Percentiles rank a stretch among this genome's conserved stretches.
Conservation (phyloP, 2,329 filamentous ascomycete genomes). For the Helotiales sp. region DNA sequence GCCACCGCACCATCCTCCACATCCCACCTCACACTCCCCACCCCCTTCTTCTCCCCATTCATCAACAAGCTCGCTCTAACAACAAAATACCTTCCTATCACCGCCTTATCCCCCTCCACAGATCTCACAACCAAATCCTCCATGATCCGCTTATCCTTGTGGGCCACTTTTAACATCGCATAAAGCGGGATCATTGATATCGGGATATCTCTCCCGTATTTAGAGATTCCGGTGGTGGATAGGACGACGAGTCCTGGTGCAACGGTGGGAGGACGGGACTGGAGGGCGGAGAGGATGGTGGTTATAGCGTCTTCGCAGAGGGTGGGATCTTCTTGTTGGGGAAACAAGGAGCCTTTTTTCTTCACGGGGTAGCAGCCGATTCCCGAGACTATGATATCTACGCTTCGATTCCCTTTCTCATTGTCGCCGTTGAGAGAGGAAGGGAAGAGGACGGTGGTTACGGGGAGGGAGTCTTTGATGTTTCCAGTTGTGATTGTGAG, state of each 20-base stretch:
- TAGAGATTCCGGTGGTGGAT: not conserved
- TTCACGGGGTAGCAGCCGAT: not conserved
- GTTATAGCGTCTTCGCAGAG: not conserved
- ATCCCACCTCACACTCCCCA: not conserved
- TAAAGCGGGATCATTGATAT: not conserved
- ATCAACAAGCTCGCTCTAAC: not conserved
- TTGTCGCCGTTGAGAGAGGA: too few relatives aligned
- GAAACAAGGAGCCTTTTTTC: not conserved
- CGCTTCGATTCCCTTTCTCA: too few relatives aligned
- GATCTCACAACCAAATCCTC: not conserved
- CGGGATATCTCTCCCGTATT: not conserved
- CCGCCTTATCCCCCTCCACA: not conserved
- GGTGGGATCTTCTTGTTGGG: not conserved
- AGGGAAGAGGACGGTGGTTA: not conserved
- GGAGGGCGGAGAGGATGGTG: not conserved
- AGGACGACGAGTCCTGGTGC: not conserved
- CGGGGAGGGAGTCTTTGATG: not conserved
- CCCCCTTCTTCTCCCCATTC: not conserved
- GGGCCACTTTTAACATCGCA: not conserved
- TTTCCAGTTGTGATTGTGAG: not conserved
- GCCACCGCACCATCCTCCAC: not conserved
- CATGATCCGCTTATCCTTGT: not conserved
- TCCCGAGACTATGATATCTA: not conserved
- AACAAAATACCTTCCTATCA: not conserved
- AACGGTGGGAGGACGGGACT: not conserved